phyloP scores from a whole-genome alignment of 805 yeast genomes.

The Lipomyces yamadae region DNA sequence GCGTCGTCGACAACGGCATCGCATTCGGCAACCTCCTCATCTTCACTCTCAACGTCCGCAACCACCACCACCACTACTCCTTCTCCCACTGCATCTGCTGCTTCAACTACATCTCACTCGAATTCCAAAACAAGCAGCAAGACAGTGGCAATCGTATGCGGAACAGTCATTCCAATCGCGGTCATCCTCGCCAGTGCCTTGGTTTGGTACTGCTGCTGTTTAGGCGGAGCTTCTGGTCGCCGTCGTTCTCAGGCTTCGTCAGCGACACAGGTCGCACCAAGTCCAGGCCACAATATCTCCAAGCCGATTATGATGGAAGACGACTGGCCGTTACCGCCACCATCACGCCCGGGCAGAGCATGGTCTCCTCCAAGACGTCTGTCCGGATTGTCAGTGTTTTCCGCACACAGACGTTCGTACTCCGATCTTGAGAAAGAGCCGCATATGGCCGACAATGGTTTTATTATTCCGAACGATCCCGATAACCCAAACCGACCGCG shows the following conservation, averaged over 20 bases:
- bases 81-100: constrained; percentile 36
- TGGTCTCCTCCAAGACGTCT: constrained; percentile 28
- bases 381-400: constrained; percentile 32
- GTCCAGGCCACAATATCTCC: constrained; percentile 27
- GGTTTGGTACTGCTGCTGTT: constrained; percentile 61
- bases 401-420: constrained; percentile 30
- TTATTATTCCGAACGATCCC: constrained; percentile 34
- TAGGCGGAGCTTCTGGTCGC: constrained; percentile 27
- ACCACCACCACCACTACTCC: constrained; percentile 40
- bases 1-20: constrained; percentile 43
- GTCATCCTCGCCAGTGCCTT: constrained; percentile 55
- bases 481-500: constrained; percentile 34
- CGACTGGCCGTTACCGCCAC: constrained; percentile 36
- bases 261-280: constrained; percentile 25
- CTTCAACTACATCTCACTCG: constrained; percentile 43
- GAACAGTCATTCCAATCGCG: constrained; percentile 77
- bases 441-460: constrained; percentile 26
- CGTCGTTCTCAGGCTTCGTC: constrained; percentile 17
- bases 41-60: constrained; percentile 41
- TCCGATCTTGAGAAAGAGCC: constrained; percentile 34
- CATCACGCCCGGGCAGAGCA: constrained; percentile 15
- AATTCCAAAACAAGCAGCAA: constrained; percentile 46
- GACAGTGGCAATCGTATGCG: constrained; percentile 84
- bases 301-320: constrained; percentile 36
- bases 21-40: constrained; percentile 42